These are phyloP conservation scores for Somion occarium DNA, from an alignment of 1,284 basidiomycete genomes.

Conservation along the genomic window DNA sequence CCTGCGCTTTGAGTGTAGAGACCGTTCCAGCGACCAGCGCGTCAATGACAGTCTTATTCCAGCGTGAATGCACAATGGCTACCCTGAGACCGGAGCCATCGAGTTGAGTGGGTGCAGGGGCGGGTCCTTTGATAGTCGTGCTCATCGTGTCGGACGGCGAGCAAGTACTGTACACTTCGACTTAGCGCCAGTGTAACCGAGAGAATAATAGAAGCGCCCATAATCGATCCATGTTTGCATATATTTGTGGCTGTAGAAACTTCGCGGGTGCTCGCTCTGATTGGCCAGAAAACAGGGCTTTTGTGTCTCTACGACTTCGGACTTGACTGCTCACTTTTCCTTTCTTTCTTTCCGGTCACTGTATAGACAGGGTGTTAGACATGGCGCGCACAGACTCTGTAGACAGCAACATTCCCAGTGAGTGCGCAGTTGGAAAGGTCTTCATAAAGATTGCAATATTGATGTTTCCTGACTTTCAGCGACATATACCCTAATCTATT, in stretches of 20 bases:
- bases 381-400: no score
- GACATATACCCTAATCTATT: conserved; percentile 67
- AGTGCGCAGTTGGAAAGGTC: no score
- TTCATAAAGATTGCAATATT: background rate
- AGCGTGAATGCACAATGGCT: conserved; percentile 90
- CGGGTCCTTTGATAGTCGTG: conserved; percentile 73
- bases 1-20: conserved; percentile 73
- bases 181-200: background rate
- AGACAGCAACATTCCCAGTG: conserved; percentile 21
- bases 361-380: no score
- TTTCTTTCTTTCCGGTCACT: conserved; percentile 2
- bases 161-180: conserved; percentile 1
- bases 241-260: conserved; percentile 16
- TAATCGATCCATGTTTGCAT: conserved; percentile 6
- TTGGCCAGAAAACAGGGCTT: conserved; percentile 2
- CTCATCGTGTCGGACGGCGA: no score
- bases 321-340: background rate
- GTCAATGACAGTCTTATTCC: conserved; percentile 87
- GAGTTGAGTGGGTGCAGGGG: conserved; percentile 53
- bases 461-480: conserved; percentile 31
- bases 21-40: conserved; percentile 78
- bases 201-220: background rate
- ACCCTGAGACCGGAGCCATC: conserved; percentile 80
- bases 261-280: conserved; percentile 6
- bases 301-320: background rate